A percentile compares a stretch with the other conserved stretches of the same genome.
phyloP scores from a whole-genome alignment of 331 rosid species.

The Saraca asoca region DNA sequence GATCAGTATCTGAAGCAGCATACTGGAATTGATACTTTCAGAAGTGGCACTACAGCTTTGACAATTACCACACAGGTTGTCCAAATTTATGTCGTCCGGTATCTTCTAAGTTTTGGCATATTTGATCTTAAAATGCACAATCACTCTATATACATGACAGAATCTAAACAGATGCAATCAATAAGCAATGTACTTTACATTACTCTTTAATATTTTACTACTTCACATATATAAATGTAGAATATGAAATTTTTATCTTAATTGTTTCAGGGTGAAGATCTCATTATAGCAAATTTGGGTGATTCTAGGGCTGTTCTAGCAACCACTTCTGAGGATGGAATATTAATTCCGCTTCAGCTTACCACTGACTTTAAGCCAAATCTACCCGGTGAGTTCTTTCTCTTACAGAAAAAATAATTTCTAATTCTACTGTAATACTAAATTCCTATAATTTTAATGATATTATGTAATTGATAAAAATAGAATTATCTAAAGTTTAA shows the following conservation, averaged over 20 bases:
- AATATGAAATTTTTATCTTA: too few relatives aligned
- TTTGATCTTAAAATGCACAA: background rate
- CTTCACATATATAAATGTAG: too few relatives aligned
- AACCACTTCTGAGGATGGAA: constrained; percentile 55
- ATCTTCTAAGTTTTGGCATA: constrained; percentile 19
- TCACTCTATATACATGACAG: too few relatives aligned
- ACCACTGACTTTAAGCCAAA: constrained; percentile 67
- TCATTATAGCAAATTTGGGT: constrained; percentile 65
- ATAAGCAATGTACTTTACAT: too few relatives aligned
- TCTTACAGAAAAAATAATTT: background rate
- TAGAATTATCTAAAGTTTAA: too few relatives aligned
- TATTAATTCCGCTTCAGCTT: constrained; percentile 63
- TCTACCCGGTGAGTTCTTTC: constrained; percentile 53
- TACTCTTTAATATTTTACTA: too few relatives aligned
- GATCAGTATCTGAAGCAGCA: constrained; percentile 71
- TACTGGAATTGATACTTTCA: constrained; percentile 57
- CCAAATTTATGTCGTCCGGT: constrained; percentile 9
- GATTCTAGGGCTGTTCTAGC: constrained; percentile 79
- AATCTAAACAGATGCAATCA: too few relatives aligned
- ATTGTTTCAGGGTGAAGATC: constrained; percentile 55
- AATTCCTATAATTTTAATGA: too few relatives aligned
- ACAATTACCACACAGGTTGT: constrained; percentile 76
- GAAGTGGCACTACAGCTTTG: constrained; percentile 77
- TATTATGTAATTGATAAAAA: too few relatives aligned
- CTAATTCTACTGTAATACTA: too few relatives aligned